Base-by-base conservation (phyloP, 176 grass and related monocot species). In the Rhynchospora tenuis region DNA sequence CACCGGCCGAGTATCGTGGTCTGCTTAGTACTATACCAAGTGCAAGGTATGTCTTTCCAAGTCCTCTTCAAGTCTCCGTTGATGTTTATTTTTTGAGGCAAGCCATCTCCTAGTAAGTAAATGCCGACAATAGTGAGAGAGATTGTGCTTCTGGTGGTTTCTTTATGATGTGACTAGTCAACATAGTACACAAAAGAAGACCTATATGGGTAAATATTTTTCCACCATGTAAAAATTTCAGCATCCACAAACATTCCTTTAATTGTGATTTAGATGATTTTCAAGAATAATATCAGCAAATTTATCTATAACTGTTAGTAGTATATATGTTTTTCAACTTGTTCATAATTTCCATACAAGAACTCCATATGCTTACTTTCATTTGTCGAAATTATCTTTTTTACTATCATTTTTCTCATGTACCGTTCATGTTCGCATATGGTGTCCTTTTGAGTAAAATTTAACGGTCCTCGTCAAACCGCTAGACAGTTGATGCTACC, bases 121-220 rank as follows among this genome's bases (percentile, higher is more conserved):
- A 74, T 74, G 26, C 70, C 70, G 70, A 74, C 45, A 67, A 74
- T 23, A 74, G 45, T 50, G 46, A 74, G 12, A 51, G 20, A 50
- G 45, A 74, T 74, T 74, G 70, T 74, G 44, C 70, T 48, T 74
- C 70, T 26, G 70, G 33, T 74, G 20, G 12, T 74, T 74, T 74
- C 70, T 74, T 51, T 48, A 50, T 73, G n/a, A 47, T 51, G 10
- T 14, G n/a, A 44, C 56, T 1, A 26, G 33, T 38, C 33, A 38
- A 3, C n/a, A 51, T 73, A 73, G 20, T 73, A 26, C 44, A 73
- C 48, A 47, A 13, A 73, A 42, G 48, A 10, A 22, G 69, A 73
- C n/a, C n/a, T n/a, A n/a, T n/a, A n/a, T n/a, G n/a, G n/a, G n/a
- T n/a, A n/a, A n/a, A n/a, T n/a, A n/a, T n/a, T n/a, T n/a, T n/a